phyloP scores from a whole-genome alignment of 2,329 filamentous ascomycete genomes.

The Macrophomina tecta region DNA sequence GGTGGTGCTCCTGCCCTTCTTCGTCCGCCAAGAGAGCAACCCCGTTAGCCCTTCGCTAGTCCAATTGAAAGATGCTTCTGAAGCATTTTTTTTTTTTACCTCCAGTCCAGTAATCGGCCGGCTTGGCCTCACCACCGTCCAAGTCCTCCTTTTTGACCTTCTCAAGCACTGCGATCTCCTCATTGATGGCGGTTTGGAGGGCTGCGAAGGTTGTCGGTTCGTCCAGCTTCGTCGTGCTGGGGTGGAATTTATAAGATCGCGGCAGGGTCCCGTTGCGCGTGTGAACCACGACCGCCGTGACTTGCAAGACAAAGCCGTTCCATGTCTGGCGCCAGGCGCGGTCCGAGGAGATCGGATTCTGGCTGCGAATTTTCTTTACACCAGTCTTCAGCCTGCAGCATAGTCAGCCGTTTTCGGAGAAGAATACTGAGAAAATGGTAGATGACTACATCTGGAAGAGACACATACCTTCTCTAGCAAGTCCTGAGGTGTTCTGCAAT shows the following conservation, averaged over 20 bases:
- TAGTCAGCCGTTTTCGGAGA: no score
- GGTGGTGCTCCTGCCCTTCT: conserved; percentile 42
- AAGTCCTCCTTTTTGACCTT: background rate
- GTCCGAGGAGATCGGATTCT: conserved; percentile 45
- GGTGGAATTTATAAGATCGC: no score
- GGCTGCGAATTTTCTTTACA: conserved; percentile 47
- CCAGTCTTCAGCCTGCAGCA: conserved; percentile 36
- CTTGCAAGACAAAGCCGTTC: conserved; percentile 55
- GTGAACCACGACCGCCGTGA: conserved; percentile 34
- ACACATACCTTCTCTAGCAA: conserved; percentile 49
- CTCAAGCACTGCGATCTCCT: background rate
- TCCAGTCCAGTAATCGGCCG: conserved; percentile 52
- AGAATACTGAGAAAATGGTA: no score
- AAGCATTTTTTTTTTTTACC: conserved; percentile 35
- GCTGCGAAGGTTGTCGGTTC: background rate
- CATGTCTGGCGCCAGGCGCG: conserved; percentile 58
- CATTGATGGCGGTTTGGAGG: background rate
- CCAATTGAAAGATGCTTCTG: conserved; percentile 36
- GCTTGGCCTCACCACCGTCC: background rate
- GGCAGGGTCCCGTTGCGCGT: no score
- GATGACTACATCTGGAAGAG: no score
- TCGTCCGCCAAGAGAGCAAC: conserved; percentile 44
- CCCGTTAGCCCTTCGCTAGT: conserved; percentile 32
- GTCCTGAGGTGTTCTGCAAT: conserved; percentile 49
- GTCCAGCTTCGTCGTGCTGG: background rate